Conservation (phyloP, 108 stramenopile species). For the Skeletonema menzelii region DNA sequence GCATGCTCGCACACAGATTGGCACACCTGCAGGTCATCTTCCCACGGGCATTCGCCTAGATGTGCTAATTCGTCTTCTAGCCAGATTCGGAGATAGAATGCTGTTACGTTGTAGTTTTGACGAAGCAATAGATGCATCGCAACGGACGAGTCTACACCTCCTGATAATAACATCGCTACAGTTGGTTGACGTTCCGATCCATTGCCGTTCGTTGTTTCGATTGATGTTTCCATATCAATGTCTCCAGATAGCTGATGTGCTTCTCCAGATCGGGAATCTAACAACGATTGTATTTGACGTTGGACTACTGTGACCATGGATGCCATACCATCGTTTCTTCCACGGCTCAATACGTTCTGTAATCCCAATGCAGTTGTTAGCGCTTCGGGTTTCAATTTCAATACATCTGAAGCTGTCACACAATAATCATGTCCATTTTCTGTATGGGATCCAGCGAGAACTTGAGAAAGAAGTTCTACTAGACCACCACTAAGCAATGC, state of each 20-base stretch:
- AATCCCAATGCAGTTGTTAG: slow-evolving; percentile 63
- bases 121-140: slow-evolving; percentile 83
- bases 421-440: neutral
- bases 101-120: slow-evolving; percentile 88
- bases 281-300: slow-evolving; percentile 46
- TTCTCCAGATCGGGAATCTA: slow-evolving; percentile 9
- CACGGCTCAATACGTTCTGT: slow-evolving; percentile 52
- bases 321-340: slow-evolving; percentile 86
- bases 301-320: slow-evolving; percentile 73
- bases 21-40: slow-evolving; percentile 81
- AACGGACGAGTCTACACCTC: slow-evolving; percentile 96
- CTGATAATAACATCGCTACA: slow-evolving; percentile 93
- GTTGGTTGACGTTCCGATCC: slow-evolving; percentile 36
- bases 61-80: slow-evolving; percentile 96
- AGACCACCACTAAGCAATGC: slow-evolving; percentile 77
- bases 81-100: slow-evolving; percentile 98
- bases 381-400: slow-evolving; percentile 51
- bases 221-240: neutral
- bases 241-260: neutral
- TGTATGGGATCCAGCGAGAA: slow-evolving; percentile 7
- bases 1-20: slow-evolving; percentile 91
- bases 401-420: slow-evolving; percentile 44
- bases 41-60: slow-evolving; percentile 95
- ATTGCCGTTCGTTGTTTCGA: neutral
- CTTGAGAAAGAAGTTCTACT: slow-evolving; percentile 45